phyloP scores from a whole-genome alignment of 139 green algal genomes.

The Haematococcus sp. region DNA sequence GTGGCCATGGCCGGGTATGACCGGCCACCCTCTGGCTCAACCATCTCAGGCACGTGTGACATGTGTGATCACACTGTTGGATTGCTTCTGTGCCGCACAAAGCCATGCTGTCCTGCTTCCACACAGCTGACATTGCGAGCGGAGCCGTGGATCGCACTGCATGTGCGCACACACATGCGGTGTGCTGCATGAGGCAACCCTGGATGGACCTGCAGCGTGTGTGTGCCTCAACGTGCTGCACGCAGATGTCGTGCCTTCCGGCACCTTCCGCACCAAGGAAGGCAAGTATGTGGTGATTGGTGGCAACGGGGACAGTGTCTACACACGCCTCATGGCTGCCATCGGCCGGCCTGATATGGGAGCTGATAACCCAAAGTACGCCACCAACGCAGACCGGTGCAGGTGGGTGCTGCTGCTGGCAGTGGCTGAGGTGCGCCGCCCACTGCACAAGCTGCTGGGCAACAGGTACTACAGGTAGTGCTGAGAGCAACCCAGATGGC shows the following conservation, averaged over 20 bases:
- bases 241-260: slow-evolving; percentile 72
- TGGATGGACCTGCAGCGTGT: too few species aligned
- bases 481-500: too few species aligned
- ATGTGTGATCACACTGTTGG: too few species aligned
- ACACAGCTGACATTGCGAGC: too few species aligned
- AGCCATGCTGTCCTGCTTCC: too few species aligned
- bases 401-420: not conserved
- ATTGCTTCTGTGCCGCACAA: too few species aligned
- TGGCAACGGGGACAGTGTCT: slow-evolving; percentile 73
- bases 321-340: slow-evolving; percentile 72
- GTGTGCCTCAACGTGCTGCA: too few species aligned
- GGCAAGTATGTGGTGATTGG: slow-evolving; percentile 64
- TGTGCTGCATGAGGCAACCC: too few species aligned
- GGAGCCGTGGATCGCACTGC: too few species aligned
- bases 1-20: slow-evolving; percentile 40
- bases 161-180: not conserved
- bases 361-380: slow-evolving; percentile 59
- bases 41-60: slow-evolving; percentile 54
- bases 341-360: slow-evolving; percentile 69
- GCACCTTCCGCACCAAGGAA: slow-evolving; percentile 60
- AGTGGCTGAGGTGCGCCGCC: too few species aligned
- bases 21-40: slow-evolving; percentile 55
- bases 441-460: too few species aligned
- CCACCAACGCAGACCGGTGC: slow-evolving; percentile 52
- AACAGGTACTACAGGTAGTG: too few species aligned